Base-by-base conservation (phyloP, 2,329 filamentous ascomycete species). In the Cladosporium sp. region DNA sequence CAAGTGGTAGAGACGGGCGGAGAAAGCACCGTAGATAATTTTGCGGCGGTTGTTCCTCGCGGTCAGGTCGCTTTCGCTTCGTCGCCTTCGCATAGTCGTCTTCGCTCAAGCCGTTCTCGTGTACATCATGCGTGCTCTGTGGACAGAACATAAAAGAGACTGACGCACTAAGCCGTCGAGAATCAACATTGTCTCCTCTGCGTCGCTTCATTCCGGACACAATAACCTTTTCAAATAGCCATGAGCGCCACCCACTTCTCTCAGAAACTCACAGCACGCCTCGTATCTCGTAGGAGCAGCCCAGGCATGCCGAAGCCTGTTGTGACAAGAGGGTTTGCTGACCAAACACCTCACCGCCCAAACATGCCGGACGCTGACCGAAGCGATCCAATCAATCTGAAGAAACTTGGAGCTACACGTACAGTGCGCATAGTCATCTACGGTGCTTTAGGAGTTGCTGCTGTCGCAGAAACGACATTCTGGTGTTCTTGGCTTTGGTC, bases 401-500 rank as follows among this genome's bases (percentile, higher is more conserved):
- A 47, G 10, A 47, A 24, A 7, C 41, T 47, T 15, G 41, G 41
- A 47, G 41, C 41, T 21, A 47, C 41, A 21, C 7, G 41, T 7
- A 21, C 41, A 47, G 41, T 47, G 8, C 41, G 41, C 12, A 21
- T 47, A 47, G 41, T 47, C 41, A n/a, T 47, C 15, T 47, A 21
- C 41, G 10, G 41, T 21, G 41, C 41, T 34, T 28, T 60, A 2
- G 58, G 58, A n/a, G 11, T 51, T 49, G 58, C 58, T 47, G 58
- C 58, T n/a, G 12, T 34, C 24, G 38, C 58, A n/a, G 58, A 60
- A 28, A 60, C 58, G 3, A 44, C 26, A 14, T 60, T 60, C 26
- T 60, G 58, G 58, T 47, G 58, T 32, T 49, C 58, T 21, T 60
- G 58, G 58, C 21, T 28, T 5, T 60, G 58, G 58, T 41, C 58